A percentile compares a stretch with the other conserved stretches of the same genome.
Conservation (phyloP, 805 yeast genomes). For the Kregervanrija pseudodelftensis region DNA sequence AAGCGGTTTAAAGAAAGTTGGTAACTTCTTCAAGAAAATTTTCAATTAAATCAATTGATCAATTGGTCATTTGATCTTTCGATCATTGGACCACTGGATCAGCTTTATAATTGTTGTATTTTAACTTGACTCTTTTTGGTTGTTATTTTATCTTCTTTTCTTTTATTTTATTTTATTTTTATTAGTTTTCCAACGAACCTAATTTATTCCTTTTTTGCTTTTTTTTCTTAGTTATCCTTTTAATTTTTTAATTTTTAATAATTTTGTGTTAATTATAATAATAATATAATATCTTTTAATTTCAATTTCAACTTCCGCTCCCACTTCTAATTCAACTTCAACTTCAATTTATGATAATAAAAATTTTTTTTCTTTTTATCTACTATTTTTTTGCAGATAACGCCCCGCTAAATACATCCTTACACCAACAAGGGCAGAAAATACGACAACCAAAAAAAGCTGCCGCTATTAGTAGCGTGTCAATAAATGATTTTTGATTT, state of each 20-base stretch:
- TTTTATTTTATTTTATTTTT: constrained; percentile 1
- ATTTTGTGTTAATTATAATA: background rate
- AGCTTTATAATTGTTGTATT: background rate
- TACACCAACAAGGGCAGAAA: no score
- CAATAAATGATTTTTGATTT: no score
- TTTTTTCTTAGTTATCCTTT: background rate
- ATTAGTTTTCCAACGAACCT: background rate
- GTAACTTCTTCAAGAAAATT: constrained; percentile 24
- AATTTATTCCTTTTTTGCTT: background rate
- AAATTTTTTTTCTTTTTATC: background rate
- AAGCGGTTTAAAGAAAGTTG: constrained; percentile 21
- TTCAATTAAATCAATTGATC: constrained; percentile 9
- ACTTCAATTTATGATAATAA: background rate
- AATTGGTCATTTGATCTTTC: no score
- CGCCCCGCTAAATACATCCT: no score
- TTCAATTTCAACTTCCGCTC: background rate
- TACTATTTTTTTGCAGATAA: background rate
- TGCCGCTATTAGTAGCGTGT: no score
- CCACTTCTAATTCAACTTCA: no score
- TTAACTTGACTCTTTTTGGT: background rate
- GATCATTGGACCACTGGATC: no score
- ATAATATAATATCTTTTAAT: background rate
- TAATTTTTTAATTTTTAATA: background rate
- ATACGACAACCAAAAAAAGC: no score
- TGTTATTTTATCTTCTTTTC: background rate